Percentiles rank a stretch among this genome's conserved stretches.
These are phyloP conservation scores for Russula vinacea DNA, from an alignment of 768 basidiomycete species.

Conservation along the genomic window DNA sequence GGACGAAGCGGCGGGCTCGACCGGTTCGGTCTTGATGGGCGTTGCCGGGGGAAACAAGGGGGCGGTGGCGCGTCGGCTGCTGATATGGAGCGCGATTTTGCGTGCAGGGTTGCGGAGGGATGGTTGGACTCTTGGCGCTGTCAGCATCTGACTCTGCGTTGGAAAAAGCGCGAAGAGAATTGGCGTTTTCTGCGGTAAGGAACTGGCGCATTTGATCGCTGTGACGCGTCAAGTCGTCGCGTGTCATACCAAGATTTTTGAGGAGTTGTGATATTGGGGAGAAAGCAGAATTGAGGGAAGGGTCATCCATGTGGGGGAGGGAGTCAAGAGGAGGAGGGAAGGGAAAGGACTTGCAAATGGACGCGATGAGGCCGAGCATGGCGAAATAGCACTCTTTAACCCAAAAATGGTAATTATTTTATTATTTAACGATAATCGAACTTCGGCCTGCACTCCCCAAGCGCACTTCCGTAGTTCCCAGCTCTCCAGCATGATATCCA, in stretches of 20 bases:
- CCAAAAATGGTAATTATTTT: constrained; percentile 13
- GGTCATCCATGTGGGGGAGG: constrained; percentile 12
- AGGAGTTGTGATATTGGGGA: constrained; percentile 76
- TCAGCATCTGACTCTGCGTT: constrained; percentile 40
- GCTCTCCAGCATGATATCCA: constrained; percentile 50
- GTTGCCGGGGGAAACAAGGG: constrained; percentile 45
- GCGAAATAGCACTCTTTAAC: not conserved
- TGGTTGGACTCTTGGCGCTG: constrained; percentile 24
- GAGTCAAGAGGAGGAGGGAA: not conserved
- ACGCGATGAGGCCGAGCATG: not conserved
- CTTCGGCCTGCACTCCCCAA: constrained; percentile 69
- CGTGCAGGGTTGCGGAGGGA: constrained; percentile 30
- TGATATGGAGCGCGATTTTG: constrained; percentile 44
- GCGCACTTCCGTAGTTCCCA: constrained; percentile 62
- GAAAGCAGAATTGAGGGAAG: constrained; percentile 4
- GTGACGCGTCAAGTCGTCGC: constrained; percentile 67
- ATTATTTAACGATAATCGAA: constrained; percentile 29
- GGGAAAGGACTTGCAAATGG: not conserved
- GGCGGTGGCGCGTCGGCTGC: constrained; percentile 39
- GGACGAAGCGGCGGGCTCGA: constrained; percentile 42
- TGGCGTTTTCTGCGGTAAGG: constrained; percentile 53
- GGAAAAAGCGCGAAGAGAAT: constrained; percentile 46
- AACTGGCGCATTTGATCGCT: constrained; percentile 81
- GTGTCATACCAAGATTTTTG: constrained; percentile 68
- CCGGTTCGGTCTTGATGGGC: constrained; percentile 61